phyloP scores from a whole-genome alignment of 257 asterid genomes.

The Solanum dulcamara region DNA sequence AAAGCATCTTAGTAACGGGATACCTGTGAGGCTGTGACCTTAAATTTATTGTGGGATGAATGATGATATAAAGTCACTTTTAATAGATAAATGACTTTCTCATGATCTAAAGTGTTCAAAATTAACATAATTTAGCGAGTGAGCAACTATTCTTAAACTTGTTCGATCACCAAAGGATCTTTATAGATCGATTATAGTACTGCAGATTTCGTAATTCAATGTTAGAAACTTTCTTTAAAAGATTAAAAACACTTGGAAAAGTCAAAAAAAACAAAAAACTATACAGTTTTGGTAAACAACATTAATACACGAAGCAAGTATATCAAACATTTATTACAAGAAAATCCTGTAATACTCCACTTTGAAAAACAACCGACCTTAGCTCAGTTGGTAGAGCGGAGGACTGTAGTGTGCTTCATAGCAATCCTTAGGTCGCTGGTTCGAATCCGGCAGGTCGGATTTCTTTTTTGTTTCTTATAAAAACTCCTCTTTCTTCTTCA shows the following conservation, averaged over 20 bases:
- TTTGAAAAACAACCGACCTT: background rate
- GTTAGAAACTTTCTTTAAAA: background rate
- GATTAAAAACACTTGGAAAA: background rate
- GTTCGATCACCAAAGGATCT: background rate
- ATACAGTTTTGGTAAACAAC: background rate
- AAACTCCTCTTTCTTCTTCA: background rate
- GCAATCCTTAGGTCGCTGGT: constrained; percentile 21
- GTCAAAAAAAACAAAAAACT: too few species aligned
- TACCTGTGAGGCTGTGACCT: background rate
- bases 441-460: constrained; percentile 30
- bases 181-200: background rate
- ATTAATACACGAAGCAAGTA: too few species aligned
- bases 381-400: constrained; percentile 29
- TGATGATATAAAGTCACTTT: too few species aligned
- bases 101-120: too few species aligned
- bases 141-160: too few species aligned
- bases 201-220: background rate
- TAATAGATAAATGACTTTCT: too few species aligned
- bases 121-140: too few species aligned
- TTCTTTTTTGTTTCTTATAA: too few species aligned
- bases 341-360: too few species aligned
- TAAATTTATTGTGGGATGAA: too few species aligned
- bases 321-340: too few species aligned
- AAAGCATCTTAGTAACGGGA: background rate
- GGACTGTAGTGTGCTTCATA: constrained; percentile 8